Conservation (phyloP, 208 protist species). For the Wallacemonas sp. region DNA sequence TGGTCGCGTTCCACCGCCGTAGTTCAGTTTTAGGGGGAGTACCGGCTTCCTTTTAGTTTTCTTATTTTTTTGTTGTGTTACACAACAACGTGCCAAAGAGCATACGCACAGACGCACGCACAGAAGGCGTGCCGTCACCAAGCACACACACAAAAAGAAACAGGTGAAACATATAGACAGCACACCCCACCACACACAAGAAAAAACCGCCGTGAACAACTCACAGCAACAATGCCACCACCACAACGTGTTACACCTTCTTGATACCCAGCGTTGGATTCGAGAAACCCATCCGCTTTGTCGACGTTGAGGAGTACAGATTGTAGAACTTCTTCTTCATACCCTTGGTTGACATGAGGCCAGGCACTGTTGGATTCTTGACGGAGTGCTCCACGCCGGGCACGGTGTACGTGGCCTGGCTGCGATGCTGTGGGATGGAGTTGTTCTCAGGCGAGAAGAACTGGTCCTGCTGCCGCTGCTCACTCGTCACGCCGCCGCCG, state of each 20-base stretch:
- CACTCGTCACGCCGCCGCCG: conserved; percentile 52
- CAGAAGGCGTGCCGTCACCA: background rate
- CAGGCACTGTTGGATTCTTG: conserved; percentile 87
- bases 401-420: conserved; percentile 52
- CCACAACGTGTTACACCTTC: conserved; percentile 57
- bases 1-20: too few species aligned
- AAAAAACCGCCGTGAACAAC: too few species aligned
- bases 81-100: conserved; percentile 3
- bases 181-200: too few species aligned
- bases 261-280: conserved; percentile 88
- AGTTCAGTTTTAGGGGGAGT: background rate
- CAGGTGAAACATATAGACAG: too few species aligned
- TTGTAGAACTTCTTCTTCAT: conserved; percentile 94
- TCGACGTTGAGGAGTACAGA: conserved; percentile 87
- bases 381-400: conserved; percentile 65
- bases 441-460: conserved; percentile 68
- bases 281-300: conserved; percentile 87
- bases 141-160: background rate
- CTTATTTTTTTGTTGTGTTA: background rate
- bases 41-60: background rate
- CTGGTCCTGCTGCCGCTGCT: conserved; percentile 78
- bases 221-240: background rate
- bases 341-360: conserved; percentile 89
- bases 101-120: background rate
- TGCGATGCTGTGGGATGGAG: conserved; percentile 60